Percentiles rank a stretch among this genome's conserved stretches.
phyloP scores from a whole-genome alignment of 805 yeast genomes.

The Nakazawaea holstii region DNA sequence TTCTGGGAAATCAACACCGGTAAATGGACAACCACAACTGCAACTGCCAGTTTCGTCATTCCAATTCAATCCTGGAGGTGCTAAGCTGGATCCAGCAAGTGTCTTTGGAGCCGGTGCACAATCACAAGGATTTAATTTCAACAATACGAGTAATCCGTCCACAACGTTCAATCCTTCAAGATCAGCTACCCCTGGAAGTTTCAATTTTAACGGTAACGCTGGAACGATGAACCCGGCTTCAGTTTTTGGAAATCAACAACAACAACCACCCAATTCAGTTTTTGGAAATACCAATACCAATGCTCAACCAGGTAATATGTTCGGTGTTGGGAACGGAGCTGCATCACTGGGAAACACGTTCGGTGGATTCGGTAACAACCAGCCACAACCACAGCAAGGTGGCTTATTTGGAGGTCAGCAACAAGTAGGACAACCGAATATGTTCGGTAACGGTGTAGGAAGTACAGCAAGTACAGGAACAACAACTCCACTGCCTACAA shows the following conservation, averaged over 20 bases:
- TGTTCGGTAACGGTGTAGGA: slow-evolving; percentile 1
- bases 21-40: neutral
- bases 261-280: neutral
- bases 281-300: neutral
- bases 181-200: slow-evolving; percentile 6
- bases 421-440: neutral
- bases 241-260: slow-evolving; percentile 4
- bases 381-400: neutral
- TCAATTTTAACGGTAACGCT: neutral
- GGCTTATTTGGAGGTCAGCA: neutral
- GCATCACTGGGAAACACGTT: neutral
- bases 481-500: neutral
- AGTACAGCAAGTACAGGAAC: neutral
- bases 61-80: slow-evolving; percentile 2
- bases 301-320: slow-evolving; percentile 2
- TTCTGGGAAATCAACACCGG: slow-evolving; percentile 2
- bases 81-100: slow-evolving; percentile 5
- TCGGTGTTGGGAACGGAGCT: neutral
- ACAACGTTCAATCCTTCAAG: slow-evolving; percentile 6
- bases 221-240: slow-evolving; percentile 1
- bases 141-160: neutral
- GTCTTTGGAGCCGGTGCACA: slow-evolving; percentile 5
- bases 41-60: neutral
- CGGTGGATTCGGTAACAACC: slow-evolving; percentile 1
- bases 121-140: neutral